These are phyloP conservation scores for Claviceps humidiphila DNA, from an alignment of 2,329 filamentous ascomycete genomes.

Conservation along the genomic window DNA sequence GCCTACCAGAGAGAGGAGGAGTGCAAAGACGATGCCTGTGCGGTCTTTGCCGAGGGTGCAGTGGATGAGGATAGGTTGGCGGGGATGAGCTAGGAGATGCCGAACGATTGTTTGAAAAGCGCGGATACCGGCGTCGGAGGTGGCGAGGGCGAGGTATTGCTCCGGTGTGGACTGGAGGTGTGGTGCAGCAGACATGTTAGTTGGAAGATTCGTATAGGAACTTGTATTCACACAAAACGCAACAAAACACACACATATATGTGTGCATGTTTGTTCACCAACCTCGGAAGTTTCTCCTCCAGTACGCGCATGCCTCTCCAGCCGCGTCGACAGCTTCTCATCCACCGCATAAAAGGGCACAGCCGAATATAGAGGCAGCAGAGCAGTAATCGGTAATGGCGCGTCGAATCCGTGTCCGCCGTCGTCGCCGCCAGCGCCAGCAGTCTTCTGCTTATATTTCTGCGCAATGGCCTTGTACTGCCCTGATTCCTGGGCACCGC, in stretches of 20 bases:
- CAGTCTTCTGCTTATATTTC: not conserved
- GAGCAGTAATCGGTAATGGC: not conserved
- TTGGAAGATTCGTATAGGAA: not conserved
- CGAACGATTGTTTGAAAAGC: not conserved
- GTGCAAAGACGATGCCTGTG: not conserved
- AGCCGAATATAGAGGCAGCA: not conserved
- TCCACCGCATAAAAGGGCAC: not conserved
- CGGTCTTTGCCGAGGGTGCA: not conserved
- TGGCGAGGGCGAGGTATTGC: not conserved
- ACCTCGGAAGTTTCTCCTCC: not conserved
- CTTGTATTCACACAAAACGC: not conserved
- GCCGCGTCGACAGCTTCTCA: not conserved
- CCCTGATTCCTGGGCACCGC: not conserved
- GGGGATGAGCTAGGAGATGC: not conserved
- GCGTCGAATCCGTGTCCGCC: too few relatives aligned
- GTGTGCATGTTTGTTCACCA: not conserved
- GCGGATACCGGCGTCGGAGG: not conserved
- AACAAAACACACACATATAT: not conserved
- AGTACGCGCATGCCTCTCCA: not conserved
- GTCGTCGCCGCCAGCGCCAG: not conserved
- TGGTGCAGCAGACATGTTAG: not conserved
- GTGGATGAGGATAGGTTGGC: not conserved
- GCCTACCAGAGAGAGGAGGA: not conserved
- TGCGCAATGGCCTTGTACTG: not conserved
- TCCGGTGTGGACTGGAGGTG: not conserved